phyloP scores from a whole-genome alignment of 2,329 filamentous ascomycete species.

The Fusarium tanahbumbuense region DNA sequence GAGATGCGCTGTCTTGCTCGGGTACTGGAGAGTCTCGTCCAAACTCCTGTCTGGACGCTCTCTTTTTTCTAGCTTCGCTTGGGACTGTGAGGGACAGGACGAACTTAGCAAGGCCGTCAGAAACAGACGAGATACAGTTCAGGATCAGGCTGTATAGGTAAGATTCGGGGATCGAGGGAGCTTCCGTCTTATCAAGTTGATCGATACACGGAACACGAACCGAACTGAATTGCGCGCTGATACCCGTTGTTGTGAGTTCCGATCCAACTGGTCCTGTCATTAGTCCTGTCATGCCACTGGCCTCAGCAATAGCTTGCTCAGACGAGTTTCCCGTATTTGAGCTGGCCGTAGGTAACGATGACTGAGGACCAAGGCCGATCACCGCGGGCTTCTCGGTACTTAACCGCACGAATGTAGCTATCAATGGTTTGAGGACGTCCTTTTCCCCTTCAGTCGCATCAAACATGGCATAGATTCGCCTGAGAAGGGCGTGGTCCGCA shows the following conservation, averaged over 20 bases:
- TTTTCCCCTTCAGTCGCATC: slow-evolving; percentile 79
- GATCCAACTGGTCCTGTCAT: slow-evolving; percentile 78
- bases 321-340: slow-evolving; percentile 67
- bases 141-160: slow-evolving; percentile 93
- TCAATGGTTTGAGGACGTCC: slow-evolving; percentile 81
- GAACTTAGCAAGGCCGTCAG: slow-evolving; percentile 92
- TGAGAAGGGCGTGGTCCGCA: slow-evolving; percentile 79
- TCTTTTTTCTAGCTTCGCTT: slow-evolving; percentile 69
- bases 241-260: slow-evolving; percentile 76
- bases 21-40: slow-evolving; percentile 58
- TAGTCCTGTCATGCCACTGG: slow-evolving; percentile 86
- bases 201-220: slow-evolving; percentile 91
- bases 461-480: slow-evolving; percentile 83
- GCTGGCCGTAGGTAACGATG: slow-evolving; percentile 78
- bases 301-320: slow-evolving; percentile 90
- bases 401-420: slow-evolving; percentile 89
- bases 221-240: slow-evolving; percentile 92
- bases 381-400: slow-evolving; percentile 90
- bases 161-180: slow-evolving; percentile 86
- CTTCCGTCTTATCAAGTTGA: slow-evolving; percentile 90
- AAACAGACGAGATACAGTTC: slow-evolving; percentile 88
- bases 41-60: slow-evolving; percentile 57
- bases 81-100: slow-evolving; percentile 91
- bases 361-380: slow-evolving; percentile 90
- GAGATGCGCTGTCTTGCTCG: slow-evolving; percentile 50